phyloP scores from a whole-genome alignment of 768 basidiomycete species.

The Tulasnella sp. region DNA sequence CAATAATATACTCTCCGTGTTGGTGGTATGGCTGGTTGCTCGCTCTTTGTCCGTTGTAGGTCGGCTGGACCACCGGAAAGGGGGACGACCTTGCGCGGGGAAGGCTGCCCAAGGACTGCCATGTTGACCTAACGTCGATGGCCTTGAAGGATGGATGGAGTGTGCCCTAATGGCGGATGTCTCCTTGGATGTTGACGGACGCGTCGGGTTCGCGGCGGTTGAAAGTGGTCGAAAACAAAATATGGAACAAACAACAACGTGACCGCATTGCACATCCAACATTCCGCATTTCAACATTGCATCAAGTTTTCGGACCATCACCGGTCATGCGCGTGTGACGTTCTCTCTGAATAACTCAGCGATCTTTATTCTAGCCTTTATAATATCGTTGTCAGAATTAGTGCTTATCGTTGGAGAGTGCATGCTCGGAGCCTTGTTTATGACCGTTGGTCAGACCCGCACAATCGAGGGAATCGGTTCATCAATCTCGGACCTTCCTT shows the following conservation, averaged over 20 bases:
- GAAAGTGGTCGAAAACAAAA: conserved; percentile 11
- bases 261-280: neutral
- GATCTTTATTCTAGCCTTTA: too few species aligned
- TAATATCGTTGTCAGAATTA: too few species aligned
- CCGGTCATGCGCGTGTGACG: too few species aligned
- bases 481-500: too few species aligned
- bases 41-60: conserved; percentile 20
- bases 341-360: too few species aligned
- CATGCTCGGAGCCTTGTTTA: too few species aligned
- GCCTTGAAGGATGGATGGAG: neutral
- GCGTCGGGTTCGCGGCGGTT: neutral
- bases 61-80: conserved; percentile 27
- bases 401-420: too few species aligned
- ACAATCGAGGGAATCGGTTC: too few species aligned
- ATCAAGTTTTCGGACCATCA: neutral
- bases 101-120: conserved; percentile 20
- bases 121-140: conserved; percentile 6
- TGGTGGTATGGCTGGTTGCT: conserved; percentile 39
- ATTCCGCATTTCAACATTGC: neutral
- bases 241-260: conserved; percentile 14
- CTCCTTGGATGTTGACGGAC: conserved; percentile 6
- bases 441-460: too few species aligned
- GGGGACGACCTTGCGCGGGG: conserved; percentile 30
- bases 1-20: conserved; percentile 86
- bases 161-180: neutral